Evolutionary conservation across 192 early-diverging fungal species (phyloP).

Genomic region (Obelidium mucronatum): DNA sequence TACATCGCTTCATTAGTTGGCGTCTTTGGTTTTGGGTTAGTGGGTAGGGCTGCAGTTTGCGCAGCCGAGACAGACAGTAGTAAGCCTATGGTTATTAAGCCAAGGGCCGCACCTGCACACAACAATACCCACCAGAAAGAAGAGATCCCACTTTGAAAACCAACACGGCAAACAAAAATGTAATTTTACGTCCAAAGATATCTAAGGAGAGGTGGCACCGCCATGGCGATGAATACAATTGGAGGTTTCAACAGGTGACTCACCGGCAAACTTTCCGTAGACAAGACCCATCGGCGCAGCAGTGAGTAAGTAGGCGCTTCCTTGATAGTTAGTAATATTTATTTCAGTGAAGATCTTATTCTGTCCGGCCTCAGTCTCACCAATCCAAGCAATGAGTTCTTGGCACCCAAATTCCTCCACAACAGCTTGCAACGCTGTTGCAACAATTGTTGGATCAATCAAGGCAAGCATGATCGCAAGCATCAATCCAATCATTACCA

Average conservation of each 20-base stretch:
- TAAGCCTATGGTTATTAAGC: too few species aligned
- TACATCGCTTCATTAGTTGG: too few species aligned
- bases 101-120: slow-evolving; percentile 60
- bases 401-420: slow-evolving; percentile 71
- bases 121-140: slow-evolving; percentile 55
- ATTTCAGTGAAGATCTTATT: too few species aligned
- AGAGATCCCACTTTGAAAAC: slow-evolving; percentile 81
- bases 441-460: slow-evolving; percentile 40
- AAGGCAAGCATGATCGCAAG: slow-evolving; percentile 33
- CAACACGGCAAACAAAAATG: slow-evolving; percentile 71
- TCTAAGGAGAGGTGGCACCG: too few species aligned
- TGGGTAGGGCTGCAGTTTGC: too few species aligned
- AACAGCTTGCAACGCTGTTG: slow-evolving; percentile 56
- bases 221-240: too few species aligned
- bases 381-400: slow-evolving; percentile 81
- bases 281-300: slow-evolving; percentile 62
- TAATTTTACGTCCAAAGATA: slow-evolving; percentile 44
- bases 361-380: too few species aligned
- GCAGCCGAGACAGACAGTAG: too few species aligned
- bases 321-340: slow-evolving; percentile 1
- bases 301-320: slow-evolving; percentile 75
- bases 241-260: too few species aligned
- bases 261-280: slow-evolving; percentile 86
- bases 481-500: slow-evolving; percentile 31
- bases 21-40: too few species aligned